phyloP scores from a whole-genome alignment of 2,329 filamentous ascomycete genomes.

The Sporothrix inflata region DNA sequence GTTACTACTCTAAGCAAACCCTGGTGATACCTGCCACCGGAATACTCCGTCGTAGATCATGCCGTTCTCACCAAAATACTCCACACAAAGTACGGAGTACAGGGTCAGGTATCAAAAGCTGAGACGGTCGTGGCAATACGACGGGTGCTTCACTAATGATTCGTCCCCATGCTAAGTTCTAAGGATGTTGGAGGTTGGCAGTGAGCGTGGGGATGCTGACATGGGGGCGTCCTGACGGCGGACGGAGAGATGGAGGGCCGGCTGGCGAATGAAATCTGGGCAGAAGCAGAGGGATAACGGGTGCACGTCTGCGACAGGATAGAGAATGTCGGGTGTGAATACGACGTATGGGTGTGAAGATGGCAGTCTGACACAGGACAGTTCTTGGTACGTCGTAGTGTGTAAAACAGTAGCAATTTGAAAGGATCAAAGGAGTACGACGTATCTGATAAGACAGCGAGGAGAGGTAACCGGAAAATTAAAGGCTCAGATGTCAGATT shows the following conservation, averaged over 20 bases:
- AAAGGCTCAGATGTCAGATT: not conserved
- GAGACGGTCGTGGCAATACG: not conserved
- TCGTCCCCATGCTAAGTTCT: conserved; percentile 4
- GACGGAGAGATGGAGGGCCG: not conserved
- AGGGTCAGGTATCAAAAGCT: not conserved
- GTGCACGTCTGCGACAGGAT: no score
- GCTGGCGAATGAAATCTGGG: not conserved
- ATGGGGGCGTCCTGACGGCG: not conserved
- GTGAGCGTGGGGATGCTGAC: conserved; percentile 18
- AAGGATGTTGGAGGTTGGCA: not conserved
- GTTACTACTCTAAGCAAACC: no score
- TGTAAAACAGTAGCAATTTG: not conserved
- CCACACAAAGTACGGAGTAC: not conserved
- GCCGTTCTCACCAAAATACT: not conserved
- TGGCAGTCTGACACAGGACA: not conserved
- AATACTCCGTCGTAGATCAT: not conserved
- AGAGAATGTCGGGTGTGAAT: no score
- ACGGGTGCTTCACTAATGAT: conserved; percentile 16
- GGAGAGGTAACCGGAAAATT: not conserved
- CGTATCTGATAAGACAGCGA: not conserved
- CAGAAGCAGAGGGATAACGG: no score
- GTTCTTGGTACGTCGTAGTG: not conserved
- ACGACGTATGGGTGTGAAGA: not conserved
- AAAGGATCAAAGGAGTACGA: not conserved
- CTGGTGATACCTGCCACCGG: not conserved